A percentile compares a stretch with the other conserved stretches of the same genome.
phyloP scores from a whole-genome alignment of 179 eudicot species.

The Patellifolia procumbens region DNA sequence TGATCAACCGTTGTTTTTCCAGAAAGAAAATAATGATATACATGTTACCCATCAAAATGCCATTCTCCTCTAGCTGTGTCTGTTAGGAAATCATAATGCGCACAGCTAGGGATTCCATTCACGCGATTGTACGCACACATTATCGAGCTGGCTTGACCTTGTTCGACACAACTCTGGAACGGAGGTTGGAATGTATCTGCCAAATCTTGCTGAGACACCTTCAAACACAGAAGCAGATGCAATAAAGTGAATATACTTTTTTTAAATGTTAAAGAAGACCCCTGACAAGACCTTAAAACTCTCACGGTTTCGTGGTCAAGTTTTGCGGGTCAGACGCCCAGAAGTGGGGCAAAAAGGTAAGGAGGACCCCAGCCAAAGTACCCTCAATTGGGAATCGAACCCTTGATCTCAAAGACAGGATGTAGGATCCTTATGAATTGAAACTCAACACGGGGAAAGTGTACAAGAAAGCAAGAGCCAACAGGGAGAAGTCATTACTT shows the following conservation, averaged over 20 bases:
- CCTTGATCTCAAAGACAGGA: too few relatives aligned
- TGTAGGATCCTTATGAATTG: too few relatives aligned
- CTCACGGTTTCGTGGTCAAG: too few relatives aligned
- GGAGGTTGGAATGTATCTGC: constrained; percentile 84
- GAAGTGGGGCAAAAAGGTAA: too few relatives aligned
- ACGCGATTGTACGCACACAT: constrained; percentile 94
- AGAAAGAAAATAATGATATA: constrained; percentile 1
- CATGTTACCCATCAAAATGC: constrained; percentile 68
- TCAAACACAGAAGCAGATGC: neutral
- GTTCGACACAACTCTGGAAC: constrained; percentile 76
- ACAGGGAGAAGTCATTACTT: constrained; percentile 32
- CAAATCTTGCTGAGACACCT: constrained; percentile 79
- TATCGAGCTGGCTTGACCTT: constrained; percentile 76
- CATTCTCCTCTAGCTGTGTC: constrained; percentile 63
- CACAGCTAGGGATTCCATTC: constrained; percentile 78
- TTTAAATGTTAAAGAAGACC: neutral
- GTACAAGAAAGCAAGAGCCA: neutral
- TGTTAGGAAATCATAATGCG: constrained; percentile 54
- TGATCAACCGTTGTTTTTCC: neutral
- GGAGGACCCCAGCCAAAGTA: too few relatives aligned
- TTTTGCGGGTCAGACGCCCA: too few relatives aligned
- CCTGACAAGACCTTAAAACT: too few relatives aligned
- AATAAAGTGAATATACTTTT: neutral
- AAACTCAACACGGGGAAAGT: neutral
- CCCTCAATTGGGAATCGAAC: too few relatives aligned